phyloP scores from a whole-genome alignment of 2,329 filamentous ascomycete species.

The Colletotrichum sp. region DNA sequence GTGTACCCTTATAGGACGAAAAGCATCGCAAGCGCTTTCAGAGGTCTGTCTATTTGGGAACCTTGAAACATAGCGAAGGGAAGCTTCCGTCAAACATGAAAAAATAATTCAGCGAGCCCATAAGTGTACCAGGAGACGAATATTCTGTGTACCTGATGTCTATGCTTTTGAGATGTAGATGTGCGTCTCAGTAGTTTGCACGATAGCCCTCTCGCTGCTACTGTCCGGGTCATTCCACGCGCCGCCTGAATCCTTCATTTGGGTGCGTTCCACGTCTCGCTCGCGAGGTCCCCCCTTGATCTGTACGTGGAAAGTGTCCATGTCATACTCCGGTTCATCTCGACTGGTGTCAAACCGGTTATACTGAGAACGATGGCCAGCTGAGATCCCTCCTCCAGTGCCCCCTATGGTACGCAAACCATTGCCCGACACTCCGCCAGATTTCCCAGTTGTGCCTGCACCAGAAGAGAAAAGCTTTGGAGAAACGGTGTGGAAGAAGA shows the following conservation, averaged over 20 bases:
- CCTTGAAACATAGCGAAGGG: background rate
- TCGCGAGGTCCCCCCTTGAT: background rate
- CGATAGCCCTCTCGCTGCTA: background rate
- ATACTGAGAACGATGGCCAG: background rate
- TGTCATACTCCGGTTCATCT: background rate
- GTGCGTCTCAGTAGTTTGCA: background rate
- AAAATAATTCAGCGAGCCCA: background rate
- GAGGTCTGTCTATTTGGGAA: background rate
- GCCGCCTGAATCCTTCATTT: background rate
- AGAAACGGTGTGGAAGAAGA: conserved; percentile 33
- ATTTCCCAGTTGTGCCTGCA: background rate
- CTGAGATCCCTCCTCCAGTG: background rate
- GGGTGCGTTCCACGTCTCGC: background rate
- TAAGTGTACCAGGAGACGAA: background rate
- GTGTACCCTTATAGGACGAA: background rate
- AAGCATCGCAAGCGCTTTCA: background rate
- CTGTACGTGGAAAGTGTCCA: background rate
- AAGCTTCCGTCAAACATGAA: background rate
- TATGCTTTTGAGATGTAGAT: background rate
- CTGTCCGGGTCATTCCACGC: background rate
- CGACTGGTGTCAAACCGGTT: background rate
- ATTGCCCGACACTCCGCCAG: background rate
- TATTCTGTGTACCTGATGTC: background rate
- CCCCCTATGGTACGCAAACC: background rate
- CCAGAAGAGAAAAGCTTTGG: conserved; percentile 25